Evolutionary conservation across 441 rosid genomes (phyloP).

Genomic region (Theobroma grandiflorum): DNA sequence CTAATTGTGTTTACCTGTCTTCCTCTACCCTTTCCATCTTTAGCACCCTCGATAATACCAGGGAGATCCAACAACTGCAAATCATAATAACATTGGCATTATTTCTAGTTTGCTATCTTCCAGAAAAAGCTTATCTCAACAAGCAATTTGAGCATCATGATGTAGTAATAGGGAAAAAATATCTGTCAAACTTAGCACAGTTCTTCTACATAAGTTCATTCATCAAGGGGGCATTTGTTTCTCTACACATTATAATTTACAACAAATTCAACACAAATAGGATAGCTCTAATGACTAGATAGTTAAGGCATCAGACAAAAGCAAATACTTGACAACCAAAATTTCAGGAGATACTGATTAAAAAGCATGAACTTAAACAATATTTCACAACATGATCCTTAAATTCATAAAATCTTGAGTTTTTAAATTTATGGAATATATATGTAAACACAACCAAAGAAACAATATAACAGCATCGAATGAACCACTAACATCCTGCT

Average conservation of each 20-base stretch:
- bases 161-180: neutral
- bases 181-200: neutral
- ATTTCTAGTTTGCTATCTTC: neutral
- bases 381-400: conserved; percentile 13
- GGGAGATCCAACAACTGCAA: conserved; percentile 94
- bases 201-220: neutral
- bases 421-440: neutral
- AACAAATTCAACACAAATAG: neutral
- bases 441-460: neutral
- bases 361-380: neutral
- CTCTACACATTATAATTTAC: neutral
- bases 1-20: conserved; percentile 67
- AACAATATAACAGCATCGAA: neutral
- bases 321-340: conserved; percentile 6
- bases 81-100: conserved; percentile 23
- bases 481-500: neutral
- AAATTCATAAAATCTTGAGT: neutral
- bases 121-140: neutral
- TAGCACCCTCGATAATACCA: conserved; percentile 99
- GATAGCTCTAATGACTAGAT: neutral
- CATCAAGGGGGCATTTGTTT: neutral
- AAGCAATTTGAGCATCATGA: neutral
- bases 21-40: conserved; percentile 99
- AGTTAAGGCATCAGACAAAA: neutral
- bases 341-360: neutral